phyloP scores from a whole-genome alignment of 805 yeast species.

The Cyberlindnera veronae region DNA sequence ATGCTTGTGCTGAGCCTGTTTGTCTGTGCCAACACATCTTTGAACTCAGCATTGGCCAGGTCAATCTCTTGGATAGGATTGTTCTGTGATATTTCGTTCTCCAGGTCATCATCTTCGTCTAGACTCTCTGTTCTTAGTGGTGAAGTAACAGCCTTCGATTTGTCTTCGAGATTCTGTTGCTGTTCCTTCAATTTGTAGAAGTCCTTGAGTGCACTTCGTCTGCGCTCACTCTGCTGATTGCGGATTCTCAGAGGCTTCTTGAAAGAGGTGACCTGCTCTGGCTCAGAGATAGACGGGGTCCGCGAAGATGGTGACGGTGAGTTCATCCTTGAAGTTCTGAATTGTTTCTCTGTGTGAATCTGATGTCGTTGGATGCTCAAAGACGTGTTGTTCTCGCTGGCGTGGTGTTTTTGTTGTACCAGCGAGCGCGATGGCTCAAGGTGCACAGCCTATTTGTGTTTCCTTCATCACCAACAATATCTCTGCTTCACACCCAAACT shows the following conservation, averaged over 20 bases:
- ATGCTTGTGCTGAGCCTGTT: constrained; percentile 42
- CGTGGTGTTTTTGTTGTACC: too few relatives aligned
- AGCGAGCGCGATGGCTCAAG: too few relatives aligned
- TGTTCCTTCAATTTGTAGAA: constrained; percentile 38
- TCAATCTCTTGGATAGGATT: constrained; percentile 26
- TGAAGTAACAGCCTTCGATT: neutral
- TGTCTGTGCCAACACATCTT: constrained; percentile 33
- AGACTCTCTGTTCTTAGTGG: constrained; percentile 6
- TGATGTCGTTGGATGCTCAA: too few relatives aligned
- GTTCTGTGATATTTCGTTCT: constrained; percentile 25
- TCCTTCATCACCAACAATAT: too few relatives aligned
- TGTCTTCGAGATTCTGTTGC: constrained; percentile 11
- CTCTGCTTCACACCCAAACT: too few relatives aligned
- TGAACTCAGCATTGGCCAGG: constrained; percentile 29
- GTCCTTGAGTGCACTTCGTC: constrained; percentile 41
- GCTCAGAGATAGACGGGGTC: too few relatives aligned
- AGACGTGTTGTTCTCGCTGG: too few relatives aligned
- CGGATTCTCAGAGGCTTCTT: constrained; percentile 26
- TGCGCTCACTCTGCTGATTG: constrained; percentile 24
- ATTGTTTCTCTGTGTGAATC: too few relatives aligned
- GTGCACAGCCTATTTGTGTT: too few relatives aligned
- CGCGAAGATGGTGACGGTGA: neutral
- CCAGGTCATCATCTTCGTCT: constrained; percentile 27
- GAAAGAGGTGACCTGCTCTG: constrained; percentile 24
- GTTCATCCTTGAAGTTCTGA: neutral